Percentiles rank a stretch among this genome's conserved stretches.
phyloP scores from a whole-genome alignment of 768 basidiomycete genomes.

The Terana coerulea region DNA sequence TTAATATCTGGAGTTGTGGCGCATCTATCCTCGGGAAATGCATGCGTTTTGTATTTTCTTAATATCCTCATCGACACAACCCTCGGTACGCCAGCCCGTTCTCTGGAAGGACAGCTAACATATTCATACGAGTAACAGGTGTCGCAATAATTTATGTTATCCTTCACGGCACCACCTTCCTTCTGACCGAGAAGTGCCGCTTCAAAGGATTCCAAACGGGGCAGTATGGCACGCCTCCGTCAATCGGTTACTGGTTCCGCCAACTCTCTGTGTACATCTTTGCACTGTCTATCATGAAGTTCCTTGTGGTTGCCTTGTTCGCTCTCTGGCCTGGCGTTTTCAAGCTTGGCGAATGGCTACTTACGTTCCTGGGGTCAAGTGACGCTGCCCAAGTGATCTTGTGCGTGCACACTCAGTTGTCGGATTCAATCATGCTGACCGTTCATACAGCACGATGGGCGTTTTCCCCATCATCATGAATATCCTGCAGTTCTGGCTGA shows the following conservation, averaged over 20 bases:
- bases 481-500: constrained; percentile 90
- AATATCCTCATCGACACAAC: constrained; percentile 93
- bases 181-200: constrained; percentile 59
- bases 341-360: constrained; percentile 77
- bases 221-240: constrained; percentile 84
- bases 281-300: constrained; percentile 83
- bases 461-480: constrained; percentile 90
- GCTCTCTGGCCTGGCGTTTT: constrained; percentile 68
- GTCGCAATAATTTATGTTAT: constrained; percentile 78
- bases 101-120: background rate
- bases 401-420: constrained; percentile 36
- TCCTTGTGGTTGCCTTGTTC: constrained; percentile 79
- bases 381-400: constrained; percentile 75
- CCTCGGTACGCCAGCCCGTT: constrained; percentile 52
- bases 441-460: constrained; percentile 69
- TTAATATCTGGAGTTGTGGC: constrained; percentile 78
- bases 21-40: constrained; percentile 66
- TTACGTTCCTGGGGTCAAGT: constrained; percentile 71
- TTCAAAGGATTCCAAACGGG: constrained; percentile 83
- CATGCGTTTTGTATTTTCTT: constrained; percentile 89
- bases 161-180: constrained; percentile 57
- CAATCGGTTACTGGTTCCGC: constrained; percentile 63
- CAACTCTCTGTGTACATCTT: constrained; percentile 82
- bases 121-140: constrained; percentile 42
- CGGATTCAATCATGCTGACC: background rate